phyloP scores from a whole-genome alignment of 192 early-diverging fungal species.

The Rhizophagus prolifer region DNA sequence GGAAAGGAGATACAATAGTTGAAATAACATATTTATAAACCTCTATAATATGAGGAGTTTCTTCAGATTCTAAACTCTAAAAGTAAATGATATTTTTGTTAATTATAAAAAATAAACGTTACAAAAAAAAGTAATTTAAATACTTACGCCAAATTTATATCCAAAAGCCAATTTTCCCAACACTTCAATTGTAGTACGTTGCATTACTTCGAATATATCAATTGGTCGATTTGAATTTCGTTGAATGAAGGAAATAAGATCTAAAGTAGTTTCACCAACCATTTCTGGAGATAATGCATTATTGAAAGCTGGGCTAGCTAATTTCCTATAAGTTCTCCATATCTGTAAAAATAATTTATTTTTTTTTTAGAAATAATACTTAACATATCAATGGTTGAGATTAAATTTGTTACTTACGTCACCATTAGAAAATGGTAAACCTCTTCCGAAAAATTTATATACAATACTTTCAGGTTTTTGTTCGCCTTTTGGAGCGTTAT shows the following conservation, averaged over 20 bases:
- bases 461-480: background rate
- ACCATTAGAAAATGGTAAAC: background rate
- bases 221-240: background rate
- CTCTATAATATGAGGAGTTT: background rate
- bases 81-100: too few species aligned
- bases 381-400: background rate
- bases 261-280: background rate
- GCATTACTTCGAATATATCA: background rate
- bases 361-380: too few species aligned
- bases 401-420: background rate
- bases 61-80: background rate
- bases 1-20: background rate
- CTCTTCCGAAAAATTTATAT: background rate
- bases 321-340: background rate
- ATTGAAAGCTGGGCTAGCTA: background rate
- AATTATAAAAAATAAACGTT: background rate
- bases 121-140: background rate
- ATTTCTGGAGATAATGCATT: background rate
- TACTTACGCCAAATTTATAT: background rate
- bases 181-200: background rate
- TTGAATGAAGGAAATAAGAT: background rate
- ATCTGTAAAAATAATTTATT: background rate
- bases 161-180: slow-evolving; percentile 2
- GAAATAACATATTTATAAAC: background rate
- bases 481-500: background rate